Evolutionary conservation across 1,284 basidiomycete genomes (phyloP).

Genomic region (Termitomyces sp.): DNA sequence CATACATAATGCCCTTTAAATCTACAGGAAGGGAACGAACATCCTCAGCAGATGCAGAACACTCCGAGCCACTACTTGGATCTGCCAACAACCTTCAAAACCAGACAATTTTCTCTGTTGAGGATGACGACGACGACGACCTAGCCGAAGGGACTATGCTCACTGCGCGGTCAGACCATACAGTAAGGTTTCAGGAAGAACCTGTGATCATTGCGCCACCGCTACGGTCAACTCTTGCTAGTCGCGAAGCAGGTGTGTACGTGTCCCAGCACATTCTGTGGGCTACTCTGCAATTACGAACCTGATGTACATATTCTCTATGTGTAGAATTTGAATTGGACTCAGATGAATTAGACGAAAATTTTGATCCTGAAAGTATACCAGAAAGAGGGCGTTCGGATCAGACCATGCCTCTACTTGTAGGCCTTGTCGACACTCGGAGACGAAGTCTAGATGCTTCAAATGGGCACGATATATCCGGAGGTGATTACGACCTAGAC

Average conservation of each 20-base stretch:
- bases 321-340: slow-evolving; percentile 71
- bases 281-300: slow-evolving; percentile 8
- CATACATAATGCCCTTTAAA: slow-evolving; percentile 36
- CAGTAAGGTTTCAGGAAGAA: slow-evolving; percentile 61
- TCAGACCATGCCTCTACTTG: slow-evolving; percentile 68
- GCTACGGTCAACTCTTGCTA: slow-evolving; percentile 62
- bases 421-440: slow-evolving; percentile 63
- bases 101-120: slow-evolving; percentile 42
- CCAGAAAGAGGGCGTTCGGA: slow-evolving; percentile 38
- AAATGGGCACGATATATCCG: slow-evolving; percentile 30
- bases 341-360: slow-evolving; percentile 67
- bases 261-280: slow-evolving; percentile 15
- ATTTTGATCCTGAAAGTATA: slow-evolving; percentile 32
- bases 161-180: slow-evolving; percentile 29
- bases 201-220: slow-evolving; percentile 64
- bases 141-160: slow-evolving; percentile 27
- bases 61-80: slow-evolving; percentile 50
- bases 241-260: slow-evolving; percentile 71
- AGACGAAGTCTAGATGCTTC: slow-evolving; percentile 48
- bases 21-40: slow-evolving; percentile 27
- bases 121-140: slow-evolving; percentile 44
- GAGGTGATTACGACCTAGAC: slow-evolving; percentile 54
- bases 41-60: slow-evolving; percentile 35
- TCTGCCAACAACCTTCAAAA: slow-evolving; percentile 22
- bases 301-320: not conserved